Percentiles rank a stretch among this genome's conserved stretches.
Conservation (phyloP, 768 basidiomycete species). For the Mycena rosella region DNA sequence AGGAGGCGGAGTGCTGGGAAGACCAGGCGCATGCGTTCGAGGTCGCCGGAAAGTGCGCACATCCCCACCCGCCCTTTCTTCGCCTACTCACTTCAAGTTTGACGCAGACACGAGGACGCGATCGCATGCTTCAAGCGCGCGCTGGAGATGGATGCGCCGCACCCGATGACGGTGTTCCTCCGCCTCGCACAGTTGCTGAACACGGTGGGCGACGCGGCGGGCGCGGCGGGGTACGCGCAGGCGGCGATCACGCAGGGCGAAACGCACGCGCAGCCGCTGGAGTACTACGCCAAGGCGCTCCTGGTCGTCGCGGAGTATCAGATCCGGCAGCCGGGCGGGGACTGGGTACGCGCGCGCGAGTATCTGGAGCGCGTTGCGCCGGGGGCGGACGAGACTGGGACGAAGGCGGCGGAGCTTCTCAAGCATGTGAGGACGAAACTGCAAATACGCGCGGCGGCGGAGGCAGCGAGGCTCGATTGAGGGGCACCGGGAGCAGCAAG, state of each 20-base stretch:
- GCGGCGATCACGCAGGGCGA: constrained; percentile 53
- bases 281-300: constrained; percentile 68
- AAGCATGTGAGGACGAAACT: constrained; percentile 59
- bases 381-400: constrained; percentile 45
- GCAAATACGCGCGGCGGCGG: constrained; percentile 47
- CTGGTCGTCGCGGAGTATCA: constrained; percentile 73
- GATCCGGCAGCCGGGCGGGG: constrained; percentile 59
- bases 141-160: constrained; percentile 50
- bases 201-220: constrained; percentile 57
- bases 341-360: constrained; percentile 62
- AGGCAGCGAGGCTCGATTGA: constrained; percentile 27
- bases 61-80: not conserved
- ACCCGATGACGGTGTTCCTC: constrained; percentile 60
- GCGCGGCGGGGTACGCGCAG: constrained; percentile 68
- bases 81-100: not conserved
- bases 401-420: constrained; percentile 66
- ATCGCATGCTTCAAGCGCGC: constrained; percentile 31
- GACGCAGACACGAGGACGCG: constrained; percentile 22
- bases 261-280: constrained; percentile 53
- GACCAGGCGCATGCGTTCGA: constrained; percentile 80
- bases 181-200: constrained; percentile 66
- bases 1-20: constrained; percentile 83
- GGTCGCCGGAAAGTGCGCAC: constrained; percentile 70
- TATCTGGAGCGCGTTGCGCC: constrained; percentile 51
- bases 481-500: not conserved